Percentiles rank a stretch among this genome's conserved stretches.
phyloP scores from a whole-genome alignment of 768 basidiomycete species.

The Leucosporidium yakuticum region DNA sequence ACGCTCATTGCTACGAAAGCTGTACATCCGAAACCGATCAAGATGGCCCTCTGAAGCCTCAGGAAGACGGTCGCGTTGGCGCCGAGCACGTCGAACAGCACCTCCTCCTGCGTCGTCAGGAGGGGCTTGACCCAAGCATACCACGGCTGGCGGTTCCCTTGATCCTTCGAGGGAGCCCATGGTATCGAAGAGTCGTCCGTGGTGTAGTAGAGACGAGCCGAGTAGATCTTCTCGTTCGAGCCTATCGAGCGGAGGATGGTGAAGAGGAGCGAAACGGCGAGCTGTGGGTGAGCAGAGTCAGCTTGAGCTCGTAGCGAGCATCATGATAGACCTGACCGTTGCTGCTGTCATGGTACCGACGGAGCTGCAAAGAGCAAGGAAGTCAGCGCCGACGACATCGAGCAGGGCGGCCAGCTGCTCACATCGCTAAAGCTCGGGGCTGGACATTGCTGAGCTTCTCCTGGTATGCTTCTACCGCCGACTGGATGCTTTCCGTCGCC shows the following conservation, averaged over 20 bases:
- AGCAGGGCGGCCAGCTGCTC: too few relatives aligned
- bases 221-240: constrained; percentile 66
- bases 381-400: too few relatives aligned
- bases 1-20: not conserved
- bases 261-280: constrained; percentile 51
- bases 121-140: constrained; percentile 28
- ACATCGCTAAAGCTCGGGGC: not conserved
- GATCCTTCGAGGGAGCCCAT: not conserved
- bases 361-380: not conserved
- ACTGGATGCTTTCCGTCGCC: not conserved
- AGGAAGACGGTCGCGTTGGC: constrained; percentile 89
- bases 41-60: constrained; percentile 79
- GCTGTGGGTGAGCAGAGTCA: constrained; percentile 23
- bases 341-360: not conserved
- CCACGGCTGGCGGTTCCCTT: not conserved
- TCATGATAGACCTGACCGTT: not conserved
- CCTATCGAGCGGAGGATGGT: constrained; percentile 65
- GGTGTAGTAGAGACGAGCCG: constrained; percentile 55
- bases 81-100: constrained; percentile 63
- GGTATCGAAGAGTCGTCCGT: constrained; percentile 60
- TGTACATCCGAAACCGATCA: constrained; percentile 64
- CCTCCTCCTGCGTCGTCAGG: constrained; percentile 23
- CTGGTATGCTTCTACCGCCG: not conserved
- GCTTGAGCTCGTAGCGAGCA: not conserved
- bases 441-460: not conserved